Base-by-base conservation (phyloP, 371 early-diverging fungal genomes). In the Syncephalastrum sp. region DNA sequence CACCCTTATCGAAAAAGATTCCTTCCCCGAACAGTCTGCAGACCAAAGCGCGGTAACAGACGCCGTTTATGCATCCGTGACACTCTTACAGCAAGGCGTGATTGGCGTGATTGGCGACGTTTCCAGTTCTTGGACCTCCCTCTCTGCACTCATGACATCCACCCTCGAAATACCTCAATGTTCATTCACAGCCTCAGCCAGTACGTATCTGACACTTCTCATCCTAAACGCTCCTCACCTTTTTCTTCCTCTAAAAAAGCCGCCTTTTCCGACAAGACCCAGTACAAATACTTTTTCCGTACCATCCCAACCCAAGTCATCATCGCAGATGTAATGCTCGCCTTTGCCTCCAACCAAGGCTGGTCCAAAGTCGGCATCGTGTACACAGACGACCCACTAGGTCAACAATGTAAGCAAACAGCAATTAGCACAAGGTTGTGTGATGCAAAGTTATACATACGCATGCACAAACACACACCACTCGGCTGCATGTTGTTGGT, bases 1-100 rank as follows among this genome's bases (percentile, higher is more conserved):
- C 23, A 80, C 82, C 2, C 21, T 84, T 49, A 80, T 84, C n/a
- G 76, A 81, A 57, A 82, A 81, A 50, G 84, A 84, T 44, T 84
- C 84, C 3, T 84, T 75, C 64, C 82, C 82, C 43, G 76, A 71
- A 29, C 50, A 60, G 15, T 73, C 80, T n/a, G 54, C 76, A 7
- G 65, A 71, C 54, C 78, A 68, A 63, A 62, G 63, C 55, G 65
- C 69, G 50, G 69, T 78, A 45, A 81, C 73, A 59, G 74, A 78
- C 55, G 84, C 84, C 33, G 82, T 84, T 42, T 84, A 82, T 67
- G 77, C 84, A 12, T 75, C 82, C 1, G 82, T 84, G 23, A 79
- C 82, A 0, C 47, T 84, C 15, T 58, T 84, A 19, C 84, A 84
- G 51, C 70, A 75, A 58, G 75, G 79, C 27, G 77, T 78, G 7